phyloP scores from a whole-genome alignment of 768 basidiomycete species.

The Harrya chromipes region DNA sequence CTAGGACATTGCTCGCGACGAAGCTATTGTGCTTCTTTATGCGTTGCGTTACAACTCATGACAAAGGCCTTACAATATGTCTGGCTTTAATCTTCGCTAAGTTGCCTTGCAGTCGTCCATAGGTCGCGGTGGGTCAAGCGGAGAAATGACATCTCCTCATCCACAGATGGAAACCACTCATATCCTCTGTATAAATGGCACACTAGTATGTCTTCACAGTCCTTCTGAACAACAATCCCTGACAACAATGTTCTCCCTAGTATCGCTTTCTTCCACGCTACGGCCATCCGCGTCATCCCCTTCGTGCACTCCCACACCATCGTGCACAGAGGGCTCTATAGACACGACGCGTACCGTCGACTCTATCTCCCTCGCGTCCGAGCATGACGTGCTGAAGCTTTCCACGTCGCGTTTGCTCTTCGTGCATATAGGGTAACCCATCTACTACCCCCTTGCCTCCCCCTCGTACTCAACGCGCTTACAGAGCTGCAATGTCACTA shows the following conservation, averaged over 20 bases:
- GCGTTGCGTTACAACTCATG: constrained; percentile 21
- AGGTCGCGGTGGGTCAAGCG: constrained; percentile 16
- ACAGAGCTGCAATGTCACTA: constrained; percentile 71
- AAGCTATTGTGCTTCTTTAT: constrained; percentile 27
- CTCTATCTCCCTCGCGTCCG: constrained; percentile 22
- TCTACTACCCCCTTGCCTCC: not conserved
- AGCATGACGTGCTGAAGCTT: constrained; percentile 27
- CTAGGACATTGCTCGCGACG: constrained; percentile 16
- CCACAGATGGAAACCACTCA: constrained; percentile 24
- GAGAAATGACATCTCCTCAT: constrained; percentile 16
- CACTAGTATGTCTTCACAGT: constrained; percentile 3
- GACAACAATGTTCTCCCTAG: constrained; percentile 18
- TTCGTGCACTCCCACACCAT: constrained; percentile 3
- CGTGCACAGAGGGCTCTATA: constrained; percentile 21
- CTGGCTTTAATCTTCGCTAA: constrained; percentile 28
- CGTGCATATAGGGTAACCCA: constrained; percentile 64
- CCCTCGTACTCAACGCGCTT: constrained; percentile 12
- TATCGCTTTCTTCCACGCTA: constrained; percentile 6
- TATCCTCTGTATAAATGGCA: constrained; percentile 27
- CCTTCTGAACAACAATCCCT: constrained; percentile 1
- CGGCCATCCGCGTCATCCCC: constrained; percentile 3
- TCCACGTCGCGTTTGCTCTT: constrained; percentile 57
- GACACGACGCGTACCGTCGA: constrained; percentile 18
- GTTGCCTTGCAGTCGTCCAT: constrained; percentile 13
- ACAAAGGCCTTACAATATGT: constrained; percentile 27